phyloP scores from a whole-genome alignment of 129 eudicot species.

The Artemisia argyi region DNA sequence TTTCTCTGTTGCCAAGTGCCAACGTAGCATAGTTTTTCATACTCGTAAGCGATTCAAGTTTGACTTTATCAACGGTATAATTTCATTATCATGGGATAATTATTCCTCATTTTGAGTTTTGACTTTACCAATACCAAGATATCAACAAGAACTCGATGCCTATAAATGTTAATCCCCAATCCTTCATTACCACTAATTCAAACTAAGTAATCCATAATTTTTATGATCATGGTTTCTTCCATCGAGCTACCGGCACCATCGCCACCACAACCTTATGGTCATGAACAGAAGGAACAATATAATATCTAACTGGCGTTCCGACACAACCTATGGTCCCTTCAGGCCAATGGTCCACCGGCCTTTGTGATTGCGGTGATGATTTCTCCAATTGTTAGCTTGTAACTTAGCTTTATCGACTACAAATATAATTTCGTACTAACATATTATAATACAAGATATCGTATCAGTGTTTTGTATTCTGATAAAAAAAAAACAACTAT shows the following conservation, averaged over 20 bases:
- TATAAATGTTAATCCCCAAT: conserved; percentile 5
- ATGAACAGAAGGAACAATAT: neutral
- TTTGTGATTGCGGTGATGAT: conserved; percentile 63
- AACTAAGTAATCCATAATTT: neutral
- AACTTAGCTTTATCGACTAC: neutral
- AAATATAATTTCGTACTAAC: neutral
- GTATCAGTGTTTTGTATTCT: neutral
- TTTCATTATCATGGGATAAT: too few species aligned
- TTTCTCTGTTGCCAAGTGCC: too few species aligned
- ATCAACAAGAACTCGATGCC: neutral
- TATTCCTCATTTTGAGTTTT: neutral
- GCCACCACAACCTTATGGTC: neutral
- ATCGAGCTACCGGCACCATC: conserved; percentile 5
- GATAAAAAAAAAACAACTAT: neutral
- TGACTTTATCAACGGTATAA: too few species aligned
- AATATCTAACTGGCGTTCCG: conserved; percentile 5
- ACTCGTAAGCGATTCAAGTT: too few species aligned
- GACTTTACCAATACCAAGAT: neutral
- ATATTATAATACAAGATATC: neutral
- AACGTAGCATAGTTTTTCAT: too few species aligned
- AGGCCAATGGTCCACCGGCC: conserved; percentile 53
- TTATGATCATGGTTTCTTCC: conserved; percentile 18
- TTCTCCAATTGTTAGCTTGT: conserved; percentile 48
- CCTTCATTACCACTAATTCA: neutral
- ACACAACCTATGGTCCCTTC: conserved; percentile 12